Percentiles rank a stretch among this genome's conserved stretches.
These are phyloP conservation scores for Helicostylum pulchrum DNA, from an alignment of 192 early-diverging fungal species.

Conservation along the genomic window DNA sequence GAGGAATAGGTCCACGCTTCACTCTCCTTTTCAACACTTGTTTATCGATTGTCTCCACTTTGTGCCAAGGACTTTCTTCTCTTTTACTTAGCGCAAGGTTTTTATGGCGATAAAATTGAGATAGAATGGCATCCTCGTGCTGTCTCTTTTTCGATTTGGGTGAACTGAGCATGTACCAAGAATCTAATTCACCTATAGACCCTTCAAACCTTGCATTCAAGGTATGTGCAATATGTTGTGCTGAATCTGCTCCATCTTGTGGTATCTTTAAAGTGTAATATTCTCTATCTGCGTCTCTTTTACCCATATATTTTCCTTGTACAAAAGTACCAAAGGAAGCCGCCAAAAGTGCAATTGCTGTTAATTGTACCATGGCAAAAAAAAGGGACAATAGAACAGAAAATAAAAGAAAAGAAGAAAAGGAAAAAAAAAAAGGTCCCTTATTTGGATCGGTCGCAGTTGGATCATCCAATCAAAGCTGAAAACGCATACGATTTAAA, in stretches of 20 bases:
- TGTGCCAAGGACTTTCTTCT: constrained; percentile 12
- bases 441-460: too few relatives aligned
- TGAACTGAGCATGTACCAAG: constrained; percentile 65
- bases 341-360: too few relatives aligned
- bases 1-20: constrained; percentile 22
- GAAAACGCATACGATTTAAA: too few relatives aligned
- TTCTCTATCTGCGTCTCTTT: constrained; percentile 6
- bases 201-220: constrained; percentile 50
- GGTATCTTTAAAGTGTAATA: constrained; percentile 10
- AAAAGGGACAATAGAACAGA: too few relatives aligned
- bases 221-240: constrained; percentile 28
- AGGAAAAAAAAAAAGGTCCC: too few relatives aligned
- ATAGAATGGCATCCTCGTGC: constrained; percentile 8
- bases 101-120: constrained; percentile 8
- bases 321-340: too few relatives aligned
- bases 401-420: too few relatives aligned
- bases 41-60: constrained; percentile 17
- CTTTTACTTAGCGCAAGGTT: background rate
- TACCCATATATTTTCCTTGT: background rate
- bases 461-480: too few relatives aligned
- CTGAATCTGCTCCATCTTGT: background rate
- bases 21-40: constrained; percentile 14
- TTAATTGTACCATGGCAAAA: too few relatives aligned
- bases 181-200: constrained; percentile 61
- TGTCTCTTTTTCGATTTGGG: constrained; percentile 34